A percentile compares a stretch with the other conserved stretches of the same genome.
Conservation (phyloP, 306 rosid species). For the Cicer pinnatifidum region DNA sequence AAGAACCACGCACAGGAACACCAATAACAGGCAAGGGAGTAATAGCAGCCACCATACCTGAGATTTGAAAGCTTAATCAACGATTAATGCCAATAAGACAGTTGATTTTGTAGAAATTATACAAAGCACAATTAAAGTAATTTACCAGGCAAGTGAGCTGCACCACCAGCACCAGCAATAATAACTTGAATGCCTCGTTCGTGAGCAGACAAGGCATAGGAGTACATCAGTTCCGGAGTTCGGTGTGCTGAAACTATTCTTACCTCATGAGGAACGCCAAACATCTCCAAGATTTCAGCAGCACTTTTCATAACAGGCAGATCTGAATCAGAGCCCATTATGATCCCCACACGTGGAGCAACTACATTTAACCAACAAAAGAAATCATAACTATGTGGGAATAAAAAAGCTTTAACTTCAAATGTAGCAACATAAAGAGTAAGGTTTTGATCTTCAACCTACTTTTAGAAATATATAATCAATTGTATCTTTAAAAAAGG, state of each 20-base stretch:
- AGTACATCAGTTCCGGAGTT: slow-evolving; percentile 80
- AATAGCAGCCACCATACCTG: slow-evolving; percentile 95
- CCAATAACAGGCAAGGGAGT: slow-evolving; percentile 81
- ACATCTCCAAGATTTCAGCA: slow-evolving; percentile 71
- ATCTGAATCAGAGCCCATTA: slow-evolving; percentile 99
- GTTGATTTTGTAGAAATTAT: background rate
- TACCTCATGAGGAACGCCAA: slow-evolving; percentile 83
- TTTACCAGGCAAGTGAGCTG: slow-evolving; percentile 92
- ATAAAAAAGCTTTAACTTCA: slow-evolving; percentile 14
- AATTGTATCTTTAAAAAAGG: background rate
- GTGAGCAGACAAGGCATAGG: slow-evolving; percentile 71
- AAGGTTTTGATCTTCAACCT: slow-evolving; percentile 1
- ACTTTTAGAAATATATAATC: background rate
- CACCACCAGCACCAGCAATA: slow-evolving; percentile 97
- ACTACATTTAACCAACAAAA: slow-evolving; percentile 53
- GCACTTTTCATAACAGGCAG: slow-evolving; percentile 90
- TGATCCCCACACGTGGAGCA: slow-evolving; percentile 73
- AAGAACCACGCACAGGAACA: slow-evolving; percentile 88
- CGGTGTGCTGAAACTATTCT: slow-evolving; percentile 89
- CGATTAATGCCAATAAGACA: slow-evolving; percentile 20
- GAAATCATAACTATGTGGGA: slow-evolving; percentile 29
- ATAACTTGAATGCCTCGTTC: slow-evolving; percentile 77
- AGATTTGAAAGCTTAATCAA: slow-evolving; percentile 39
- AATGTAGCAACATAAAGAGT: slow-evolving; percentile 13
- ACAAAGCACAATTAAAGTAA: slow-evolving; percentile 28